Evolutionary conservation across 208 protist genomes (phyloP), one percentile per base, ranked within the genome.

Genomic region (Trichomonas gallinae): DNA sequence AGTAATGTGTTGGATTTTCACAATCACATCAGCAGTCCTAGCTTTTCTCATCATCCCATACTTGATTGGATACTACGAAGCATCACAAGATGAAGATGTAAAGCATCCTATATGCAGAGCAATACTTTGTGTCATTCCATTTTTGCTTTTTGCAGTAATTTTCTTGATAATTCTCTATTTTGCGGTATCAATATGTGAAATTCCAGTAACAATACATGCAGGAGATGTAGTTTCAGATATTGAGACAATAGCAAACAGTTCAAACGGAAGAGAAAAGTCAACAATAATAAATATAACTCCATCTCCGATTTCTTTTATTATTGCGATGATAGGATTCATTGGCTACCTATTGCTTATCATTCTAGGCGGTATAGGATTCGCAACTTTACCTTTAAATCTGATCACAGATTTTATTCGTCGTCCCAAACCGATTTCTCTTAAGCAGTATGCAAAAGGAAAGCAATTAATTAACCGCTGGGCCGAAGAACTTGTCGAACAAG

Each of bases 141-240:
- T 93, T 26, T 4, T 93, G 2, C 0, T 38, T 36, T 93, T 93
- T 26, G 0, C 46, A 34, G 10, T 93, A 2, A 93, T 93, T 15
- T 51, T 93, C n/a, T 93, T 93, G 17, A 38, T 93, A 15, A 93
- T 93, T 51, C n/a, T 93, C 6, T 93, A 44, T 21, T 93, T 93
- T 15, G 44, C 44, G 48, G 87, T 93, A n/a, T 15, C 40, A 34
- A 9, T 23, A 13, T 93, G 87, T 58, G 44, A 93, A 93, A 40
- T 93, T 26, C 87, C 87, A 48, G 44, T 58, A 26, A 38, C 11
- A 42, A 38, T 93, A 38, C 44, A 93, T 38, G n/a, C 23, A 13
- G 44, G 44, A 3, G 38, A 0, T 8, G 17, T 38, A 13, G 40
- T 38, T 26, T 3, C 40, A 4, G 26, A 10, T 42, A 36, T n/a